Percentiles rank a stretch among this genome's conserved stretches.
These are phyloP conservation scores for Kalmusia sp. DNA, from an alignment of 2,329 filamentous ascomycete species.

Conservation along the genomic window DNA sequence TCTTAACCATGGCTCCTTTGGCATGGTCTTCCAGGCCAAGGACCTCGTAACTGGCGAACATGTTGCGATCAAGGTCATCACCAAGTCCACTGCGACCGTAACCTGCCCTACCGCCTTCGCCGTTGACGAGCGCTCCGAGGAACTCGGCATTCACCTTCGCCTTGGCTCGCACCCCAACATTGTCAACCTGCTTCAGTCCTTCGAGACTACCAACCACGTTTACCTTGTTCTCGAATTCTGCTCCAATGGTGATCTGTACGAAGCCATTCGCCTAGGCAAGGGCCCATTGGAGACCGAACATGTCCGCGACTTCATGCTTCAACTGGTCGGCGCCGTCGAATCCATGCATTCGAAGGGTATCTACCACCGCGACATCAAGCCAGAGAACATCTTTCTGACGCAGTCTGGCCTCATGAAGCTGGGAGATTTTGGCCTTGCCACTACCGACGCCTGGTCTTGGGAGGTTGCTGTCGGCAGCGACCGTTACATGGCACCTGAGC, in stretches of 20 bases:
- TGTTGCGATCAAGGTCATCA: constrained; percentile 96
- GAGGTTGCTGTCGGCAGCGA: constrained; percentile 96
- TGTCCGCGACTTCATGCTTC: constrained; percentile 95
- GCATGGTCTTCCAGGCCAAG: constrained; percentile 94
- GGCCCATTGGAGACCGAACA: constrained; percentile 95
- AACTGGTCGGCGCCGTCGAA: constrained; percentile 87
- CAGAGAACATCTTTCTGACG: constrained; percentile 96
- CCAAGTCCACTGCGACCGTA: constrained; percentile 73
- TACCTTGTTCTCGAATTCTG: constrained; percentile 97
- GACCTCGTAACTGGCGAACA: constrained; percentile 77
- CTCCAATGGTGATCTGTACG: constrained; percentile 93
- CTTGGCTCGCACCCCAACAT: constrained; percentile 87
- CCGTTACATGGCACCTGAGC: constrained; percentile 98
- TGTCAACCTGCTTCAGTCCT: constrained; percentile 88
- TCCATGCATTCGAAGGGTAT: constrained; percentile 91
- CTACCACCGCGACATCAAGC: constrained; percentile 98
- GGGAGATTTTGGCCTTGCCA: constrained; percentile 94
- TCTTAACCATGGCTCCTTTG: constrained; percentile 98
- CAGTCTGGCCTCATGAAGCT: constrained; percentile 91
- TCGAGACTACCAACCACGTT: constrained; percentile 88
- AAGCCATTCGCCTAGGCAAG: constrained; percentile 88
- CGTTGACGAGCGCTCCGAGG: constrained; percentile 83
- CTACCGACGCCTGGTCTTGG: constrained; percentile 85
- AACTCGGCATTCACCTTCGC: constrained; percentile 78
- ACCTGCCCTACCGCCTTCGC: constrained; percentile 70